Evolutionary conservation across 805 yeast genomes (phyloP), one percentile per base, ranked within the genome.

Genomic region (Jamesozyma spencerorum): DNA sequence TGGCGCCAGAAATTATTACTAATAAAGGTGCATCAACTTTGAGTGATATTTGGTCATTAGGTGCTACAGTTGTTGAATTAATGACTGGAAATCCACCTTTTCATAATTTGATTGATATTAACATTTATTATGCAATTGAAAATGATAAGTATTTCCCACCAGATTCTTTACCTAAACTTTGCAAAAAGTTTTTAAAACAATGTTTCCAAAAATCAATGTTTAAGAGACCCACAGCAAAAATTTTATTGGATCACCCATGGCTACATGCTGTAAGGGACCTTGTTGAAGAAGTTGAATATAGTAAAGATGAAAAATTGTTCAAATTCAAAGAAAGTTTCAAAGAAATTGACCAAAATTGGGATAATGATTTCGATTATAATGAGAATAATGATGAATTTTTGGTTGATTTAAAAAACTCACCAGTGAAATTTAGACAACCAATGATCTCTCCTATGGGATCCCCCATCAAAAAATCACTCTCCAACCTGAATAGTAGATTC

Each of bases 1-100:
- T 92, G 96, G 97, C 98, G 0, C 98, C 98, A 0, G 98, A 92
- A 56, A 79, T 94, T 2, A 83, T 92, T 3, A 69, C 80, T 32
- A 79, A 86, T 50, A 84, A 81, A 53, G 94, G 94, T 2, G 82
- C 90, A 1, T 80, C 94, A 8, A 77, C 90, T 0, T 82, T 94
- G 2, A 85, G 95, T 2, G 98, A 92, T 63, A 75, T 84, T 22
- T 84, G 92, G 97, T 84, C 95, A 6, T 62, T 92, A 20, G 98
- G 97, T 2, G 94, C 97, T n/a, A 90, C 97, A 0, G 74, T 88
- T 3, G 75, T 90, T 2, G 98, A 92, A 58, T 66, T 92, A 32
- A 65, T 85, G 38, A 81, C 95, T 0, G 94, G 86, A 0, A 71
- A 76, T 37, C 97, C 98, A 0, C 96, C 97, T 0, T 86, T 85